Conservation (phyloP, 2,329 filamentous ascomycete species). For the Fusarium torulosum region DNA sequence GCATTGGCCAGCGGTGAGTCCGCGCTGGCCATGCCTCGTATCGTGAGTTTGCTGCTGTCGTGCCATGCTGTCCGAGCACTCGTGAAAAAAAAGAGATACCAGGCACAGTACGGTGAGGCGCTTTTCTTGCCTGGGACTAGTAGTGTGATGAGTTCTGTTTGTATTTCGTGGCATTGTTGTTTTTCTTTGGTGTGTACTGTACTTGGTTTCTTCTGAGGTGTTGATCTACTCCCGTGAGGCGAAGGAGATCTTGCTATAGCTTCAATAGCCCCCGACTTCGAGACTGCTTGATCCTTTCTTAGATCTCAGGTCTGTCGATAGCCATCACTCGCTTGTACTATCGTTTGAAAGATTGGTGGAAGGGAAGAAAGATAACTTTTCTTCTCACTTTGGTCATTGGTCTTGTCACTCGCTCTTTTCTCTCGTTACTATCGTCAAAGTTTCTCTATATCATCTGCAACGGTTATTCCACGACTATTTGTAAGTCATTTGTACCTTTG, state of each 20-base stretch:
- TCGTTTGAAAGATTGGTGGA: constrained; percentile 1
- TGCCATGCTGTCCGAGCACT: constrained; percentile 34
- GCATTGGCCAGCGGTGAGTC: constrained; percentile 1
- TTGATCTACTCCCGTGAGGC: background rate
- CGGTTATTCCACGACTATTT: background rate
- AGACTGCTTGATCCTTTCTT: background rate
- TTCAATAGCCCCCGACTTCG: constrained; percentile 37
- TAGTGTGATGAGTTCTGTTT: constrained; percentile 27
- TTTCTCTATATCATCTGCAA: background rate
- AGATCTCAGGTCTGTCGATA: constrained; percentile 3
- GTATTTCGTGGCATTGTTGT: constrained; percentile 14
- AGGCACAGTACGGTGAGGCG: constrained; percentile 36
- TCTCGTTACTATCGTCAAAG: constrained; percentile 9
- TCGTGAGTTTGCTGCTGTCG: constrained; percentile 41
- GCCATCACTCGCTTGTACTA: constrained; percentile 36
- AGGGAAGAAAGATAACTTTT: background rate
- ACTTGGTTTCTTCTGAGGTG: background rate
- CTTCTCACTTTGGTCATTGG: constrained; percentile 20
- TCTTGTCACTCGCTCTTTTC: constrained; percentile 32
- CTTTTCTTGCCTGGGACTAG: background rate
- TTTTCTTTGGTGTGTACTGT: background rate
- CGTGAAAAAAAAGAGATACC: background rate
- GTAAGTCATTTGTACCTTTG: background rate
- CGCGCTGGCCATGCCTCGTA: constrained; percentile 32
- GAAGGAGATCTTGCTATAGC: constrained; percentile 43